These are phyloP conservation scores for Aspergillus japonicus DNA, from an alignment of 2,329 filamentous ascomycete species.

Conservation along the genomic window DNA sequence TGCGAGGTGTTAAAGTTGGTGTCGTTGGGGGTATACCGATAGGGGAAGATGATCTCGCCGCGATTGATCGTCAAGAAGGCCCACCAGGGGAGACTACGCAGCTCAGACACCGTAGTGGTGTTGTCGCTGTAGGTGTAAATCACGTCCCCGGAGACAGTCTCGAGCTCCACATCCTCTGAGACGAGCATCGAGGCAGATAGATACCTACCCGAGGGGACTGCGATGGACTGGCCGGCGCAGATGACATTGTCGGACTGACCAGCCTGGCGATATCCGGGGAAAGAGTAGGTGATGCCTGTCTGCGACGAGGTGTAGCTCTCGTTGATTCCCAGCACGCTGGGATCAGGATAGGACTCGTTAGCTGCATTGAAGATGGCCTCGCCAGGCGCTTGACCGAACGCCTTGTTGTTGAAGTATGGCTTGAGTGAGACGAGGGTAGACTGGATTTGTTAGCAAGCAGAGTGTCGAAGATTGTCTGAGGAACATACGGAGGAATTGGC, in stretches of 20 bases:
- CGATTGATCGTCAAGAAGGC: slow-evolving; percentile 5
- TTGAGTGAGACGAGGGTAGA: neutral
- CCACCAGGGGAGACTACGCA: slow-evolving; percentile 3
- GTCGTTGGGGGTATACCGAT: neutral
- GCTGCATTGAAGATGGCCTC: neutral
- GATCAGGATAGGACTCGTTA: neutral
- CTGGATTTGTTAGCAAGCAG: too few species aligned
- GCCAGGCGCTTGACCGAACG: neutral
- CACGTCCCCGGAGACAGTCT: slow-evolving; percentile 1
- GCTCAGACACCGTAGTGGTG: neutral
- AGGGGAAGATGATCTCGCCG: slow-evolving; percentile 4
- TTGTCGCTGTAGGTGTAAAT: slow-evolving; percentile 1
- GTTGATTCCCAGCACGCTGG: neutral
- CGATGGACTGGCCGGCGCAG: slow-evolving; percentile 2
- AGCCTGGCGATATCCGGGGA: neutral
- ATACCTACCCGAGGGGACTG: neutral
- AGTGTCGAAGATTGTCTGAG: too few species aligned
- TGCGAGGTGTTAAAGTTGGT: slow-evolving; percentile 6
- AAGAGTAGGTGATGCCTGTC: neutral
- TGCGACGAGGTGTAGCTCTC: neutral
- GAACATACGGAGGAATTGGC: too few species aligned
- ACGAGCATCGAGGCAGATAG: slow-evolving; percentile 1
- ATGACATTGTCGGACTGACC: neutral
- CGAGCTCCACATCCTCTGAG: neutral
- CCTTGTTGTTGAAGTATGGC: slow-evolving; percentile 3